Conservation (phyloP, 2,329 filamentous ascomycete genomes). For the Plectosphaerella sp. region DNA sequence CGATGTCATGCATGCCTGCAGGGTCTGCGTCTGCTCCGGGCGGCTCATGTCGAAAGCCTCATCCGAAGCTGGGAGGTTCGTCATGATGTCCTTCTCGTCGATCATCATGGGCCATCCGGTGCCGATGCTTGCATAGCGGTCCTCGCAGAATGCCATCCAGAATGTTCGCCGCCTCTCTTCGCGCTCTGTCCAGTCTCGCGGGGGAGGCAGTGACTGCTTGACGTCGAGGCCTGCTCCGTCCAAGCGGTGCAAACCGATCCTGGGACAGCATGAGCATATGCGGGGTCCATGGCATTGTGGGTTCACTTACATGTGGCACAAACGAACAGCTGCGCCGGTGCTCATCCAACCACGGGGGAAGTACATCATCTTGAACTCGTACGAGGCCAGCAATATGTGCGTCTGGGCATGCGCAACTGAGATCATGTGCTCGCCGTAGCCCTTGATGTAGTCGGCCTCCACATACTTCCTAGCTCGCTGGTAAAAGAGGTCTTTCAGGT, state of each 20-base stretch:
- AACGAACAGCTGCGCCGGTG: slow-evolving; percentile 72
- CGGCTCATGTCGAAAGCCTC: slow-evolving; percentile 80
- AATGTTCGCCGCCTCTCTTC: slow-evolving; percentile 91
- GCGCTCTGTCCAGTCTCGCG: slow-evolving; percentile 88
- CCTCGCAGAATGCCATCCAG: slow-evolving; percentile 88
- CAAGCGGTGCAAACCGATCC: slow-evolving; percentile 87
- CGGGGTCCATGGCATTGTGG: slow-evolving; percentile 59
- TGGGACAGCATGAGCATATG: slow-evolving; percentile 48
- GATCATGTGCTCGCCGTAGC: slow-evolving; percentile 85
- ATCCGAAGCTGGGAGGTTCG: slow-evolving; percentile 78
- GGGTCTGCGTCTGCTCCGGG: slow-evolving; percentile 64
- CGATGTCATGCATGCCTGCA: slow-evolving; percentile 66
- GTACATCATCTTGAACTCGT: slow-evolving; percentile 97
- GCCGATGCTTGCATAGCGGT: slow-evolving; percentile 91
- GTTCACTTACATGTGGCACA: slow-evolving; percentile 70
- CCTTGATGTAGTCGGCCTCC: slow-evolving; percentile 85
- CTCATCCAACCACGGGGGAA: slow-evolving; percentile 96
- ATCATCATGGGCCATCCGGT: slow-evolving; percentile 96
- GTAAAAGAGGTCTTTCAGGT: slow-evolving; percentile 85
- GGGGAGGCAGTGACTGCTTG: slow-evolving; percentile 82
- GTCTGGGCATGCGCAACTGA: slow-evolving; percentile 82
- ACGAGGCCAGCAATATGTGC: slow-evolving; percentile 73
- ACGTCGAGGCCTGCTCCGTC: slow-evolving; percentile 82
- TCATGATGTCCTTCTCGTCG: slow-evolving; percentile 87
- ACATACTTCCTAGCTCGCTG: slow-evolving; percentile 84